Conservation (phyloP, 116 monocot genomes). For the Trichopus zeylanicus region DNA sequence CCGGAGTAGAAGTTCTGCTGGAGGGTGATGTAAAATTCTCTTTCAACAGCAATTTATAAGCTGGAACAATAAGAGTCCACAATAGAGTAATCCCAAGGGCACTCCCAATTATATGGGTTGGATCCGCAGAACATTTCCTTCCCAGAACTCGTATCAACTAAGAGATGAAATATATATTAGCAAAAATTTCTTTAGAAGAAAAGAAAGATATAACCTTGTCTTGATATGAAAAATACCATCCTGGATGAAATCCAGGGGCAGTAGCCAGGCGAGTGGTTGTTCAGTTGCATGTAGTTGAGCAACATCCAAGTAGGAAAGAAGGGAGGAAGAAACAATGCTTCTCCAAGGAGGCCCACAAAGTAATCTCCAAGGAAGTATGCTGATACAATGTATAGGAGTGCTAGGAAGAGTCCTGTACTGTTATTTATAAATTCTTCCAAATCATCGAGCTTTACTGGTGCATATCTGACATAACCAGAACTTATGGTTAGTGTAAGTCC, state of each 20-base stretch:
- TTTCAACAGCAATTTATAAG: constrained; percentile 46
- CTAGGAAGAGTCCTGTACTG: constrained; percentile 51
- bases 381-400: constrained; percentile 60
- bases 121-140: too few species aligned
- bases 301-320: constrained; percentile 73
- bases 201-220: too few species aligned
- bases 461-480: constrained; percentile 27
- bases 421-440: constrained; percentile 55
- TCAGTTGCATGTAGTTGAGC: constrained; percentile 32
- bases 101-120: constrained; percentile 56
- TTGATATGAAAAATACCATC: constrained; percentile 34
- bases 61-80: constrained; percentile 67
- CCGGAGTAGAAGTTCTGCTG: constrained; percentile 2
- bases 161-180: too few species aligned
- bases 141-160: too few species aligned
- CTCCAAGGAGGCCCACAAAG: constrained; percentile 49
- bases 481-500: background rate
- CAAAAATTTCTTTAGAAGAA: too few species aligned
- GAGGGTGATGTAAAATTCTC: constrained; percentile 52
- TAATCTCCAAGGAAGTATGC: constrained; percentile 68
- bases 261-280: constrained; percentile 56
- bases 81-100: constrained; percentile 63
- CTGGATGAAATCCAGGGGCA: constrained; percentile 44
- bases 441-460: constrained; percentile 39
- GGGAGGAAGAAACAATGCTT: constrained; percentile 47